Base-by-base conservation (phyloP, 345 rosid species). In the Pugionium dolabratum region DNA sequence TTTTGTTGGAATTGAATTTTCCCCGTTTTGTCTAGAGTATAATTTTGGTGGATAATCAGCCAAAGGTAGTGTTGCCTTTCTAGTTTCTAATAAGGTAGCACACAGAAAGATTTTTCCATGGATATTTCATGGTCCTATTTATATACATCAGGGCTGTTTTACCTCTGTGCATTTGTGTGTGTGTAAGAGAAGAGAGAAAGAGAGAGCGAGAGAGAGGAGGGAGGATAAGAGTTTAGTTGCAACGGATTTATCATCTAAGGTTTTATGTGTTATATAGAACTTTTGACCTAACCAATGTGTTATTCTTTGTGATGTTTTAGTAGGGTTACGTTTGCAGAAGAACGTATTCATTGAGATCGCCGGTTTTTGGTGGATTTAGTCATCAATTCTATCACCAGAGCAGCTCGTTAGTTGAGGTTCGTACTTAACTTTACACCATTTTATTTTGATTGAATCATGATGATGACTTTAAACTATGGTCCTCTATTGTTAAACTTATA, bases 391-490 rank as follows among this genome's bases (percentile, higher is more conserved):
- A 84, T 83, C 89, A 86, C 43, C 95, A 83, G 43, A 83, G 84
- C 81, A 87, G 84, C 78, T 79, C 96, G 1, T 28, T 81, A 31
- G 79, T 81, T 68, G 96, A 86, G 96, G 97, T 91, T 58, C 2
- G 18, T 30, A 9, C 59, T 40, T 54, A 1, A 6, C 41, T 55
- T 55, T 18, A 18, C 18, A 18, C 18, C 18, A 18, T 18, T 18
- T 18, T 18, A 18, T 55, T 6, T 3, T 9, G 1, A 32, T 60
- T 8, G 29, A 25, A 40, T 26, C 34, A 25, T 28, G 37, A 51
- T 26, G 5, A 43, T 61, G 54, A 11, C 18, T 26, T 67, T 34
- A 36, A 36, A 18, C 10, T 31, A 29, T 37, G 25, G 25, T 61
- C 57, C 28, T 52, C 41, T 53, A 32, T 7, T 4, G 42, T 43